Evolutionary conservation across 2,329 filamentous ascomycete species (phyloP).

Genomic region (Purpureocillium takamizusanense): DNA sequence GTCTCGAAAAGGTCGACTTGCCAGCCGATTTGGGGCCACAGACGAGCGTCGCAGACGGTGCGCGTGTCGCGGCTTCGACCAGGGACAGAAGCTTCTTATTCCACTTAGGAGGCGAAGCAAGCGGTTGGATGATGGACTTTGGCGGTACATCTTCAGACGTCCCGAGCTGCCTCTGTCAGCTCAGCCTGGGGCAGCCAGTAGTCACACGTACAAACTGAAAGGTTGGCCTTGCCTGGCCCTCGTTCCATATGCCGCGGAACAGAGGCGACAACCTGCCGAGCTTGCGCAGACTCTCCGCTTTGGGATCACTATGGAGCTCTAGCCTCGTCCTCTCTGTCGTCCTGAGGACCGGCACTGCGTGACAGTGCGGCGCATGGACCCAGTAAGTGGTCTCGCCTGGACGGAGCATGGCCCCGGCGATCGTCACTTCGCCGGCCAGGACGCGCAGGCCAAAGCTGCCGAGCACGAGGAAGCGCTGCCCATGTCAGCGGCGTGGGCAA

Average conservation of each 20-base stretch:
- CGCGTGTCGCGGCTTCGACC: conserved; percentile 15
- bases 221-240: conserved; percentile 17
- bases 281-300: conserved; percentile 36
- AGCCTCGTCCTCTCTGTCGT: conserved; percentile 40
- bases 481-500: conserved; percentile 9
- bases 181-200: too few species aligned
- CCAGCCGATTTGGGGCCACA: conserved; percentile 65
- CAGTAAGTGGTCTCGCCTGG: conserved; percentile 37
- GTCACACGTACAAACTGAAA: too few species aligned
- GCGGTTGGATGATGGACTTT: conserved; percentile 39
- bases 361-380: conserved; percentile 58
- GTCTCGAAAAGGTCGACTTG: conserved; percentile 64
- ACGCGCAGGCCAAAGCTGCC: conserved; percentile 62
- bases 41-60: conserved; percentile 41
- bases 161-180: conserved; percentile 35
- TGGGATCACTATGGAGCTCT: conserved; percentile 47
- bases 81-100: conserved; percentile 47
- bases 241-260: conserved; percentile 59
- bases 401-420: conserved; percentile 56
- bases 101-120: conserved; percentile 51
- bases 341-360: conserved; percentile 59
- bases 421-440: conserved; percentile 48
- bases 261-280: conserved; percentile 55
- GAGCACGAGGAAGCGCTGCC: conserved; percentile 50
- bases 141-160: conserved; percentile 43